Base-by-base conservation (phyloP, 345 rosid genomes). In the Hypericum perforatum region DNA sequence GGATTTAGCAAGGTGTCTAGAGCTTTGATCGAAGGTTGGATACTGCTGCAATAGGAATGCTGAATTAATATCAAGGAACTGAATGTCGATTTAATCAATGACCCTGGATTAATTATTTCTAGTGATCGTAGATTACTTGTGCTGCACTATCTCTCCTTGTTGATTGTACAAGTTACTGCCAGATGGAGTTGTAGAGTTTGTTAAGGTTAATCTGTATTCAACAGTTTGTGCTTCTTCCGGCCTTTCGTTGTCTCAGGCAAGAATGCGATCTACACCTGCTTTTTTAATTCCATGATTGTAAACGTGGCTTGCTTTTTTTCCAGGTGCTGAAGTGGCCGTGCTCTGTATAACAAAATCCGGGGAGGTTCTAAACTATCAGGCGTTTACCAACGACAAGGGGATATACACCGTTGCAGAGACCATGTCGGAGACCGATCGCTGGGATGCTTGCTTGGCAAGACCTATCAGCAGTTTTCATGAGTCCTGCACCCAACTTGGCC, bases 321-420 rank as follows among this genome's bases (percentile, higher is more conserved):
- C 77, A 88, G 98, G 97, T 50, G 95, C 97, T 11, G 98, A 92
- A 74, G 98, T 88, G 32, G 98, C 95, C 7, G 97, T 85, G 51
- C 95, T 92, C 14, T 92, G 97, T 74, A 92, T 92, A 71, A 85
- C 97, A 8, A 92, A 82, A 66, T 74, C 94, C 0, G 94, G 98
- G 14, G 95, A 92, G 68, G 96, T 92, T 22, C 68, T 88, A 49
- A 92, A 92, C 66, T 88, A 92, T 16, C 98, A 92, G 58, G 96
- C 97, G 12, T 92, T 92, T 63, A 85, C 95, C 59, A 77, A 91
- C 58, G 70, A 84, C 0, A 86, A 76, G 65, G 98, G 96, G 39
- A 53, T 81, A 11, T 92, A 92, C 74, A 76, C 78, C 0, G 95
- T 92, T 5, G 96, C 94, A 0, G 96, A 92, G 73, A 92, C 96